Evolutionary conservation across 2,329 filamentous ascomycete genomes (phyloP).

Genomic region (Trichoderma sp.): DNA sequence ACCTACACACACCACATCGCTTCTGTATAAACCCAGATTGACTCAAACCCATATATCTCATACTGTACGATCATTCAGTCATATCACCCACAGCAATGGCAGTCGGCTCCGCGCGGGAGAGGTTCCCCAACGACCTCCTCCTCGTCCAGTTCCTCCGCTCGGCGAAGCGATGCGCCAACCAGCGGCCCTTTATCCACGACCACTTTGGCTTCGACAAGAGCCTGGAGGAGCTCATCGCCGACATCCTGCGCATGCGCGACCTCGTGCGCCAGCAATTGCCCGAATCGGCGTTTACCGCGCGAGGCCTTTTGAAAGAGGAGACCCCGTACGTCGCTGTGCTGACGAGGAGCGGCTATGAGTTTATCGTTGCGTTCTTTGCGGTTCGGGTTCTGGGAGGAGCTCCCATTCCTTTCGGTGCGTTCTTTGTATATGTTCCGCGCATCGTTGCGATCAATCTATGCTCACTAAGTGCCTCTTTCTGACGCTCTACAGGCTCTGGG

Average conservation of each 20-base stretch:
- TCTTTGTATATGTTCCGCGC: too few relatives aligned
- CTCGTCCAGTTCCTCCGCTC: constrained; percentile 30
- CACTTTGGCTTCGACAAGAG: constrained; percentile 32
- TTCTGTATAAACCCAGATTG: background rate
- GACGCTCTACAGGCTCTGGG: constrained; percentile 13
- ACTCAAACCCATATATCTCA: background rate
- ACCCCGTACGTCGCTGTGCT: constrained; percentile 29
- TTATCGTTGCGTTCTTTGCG: constrained; percentile 34
- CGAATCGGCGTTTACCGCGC: constrained; percentile 9
- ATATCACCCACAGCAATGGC: constrained; percentile 7
- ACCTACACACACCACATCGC: background rate
- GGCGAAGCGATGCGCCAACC: constrained; percentile 22
- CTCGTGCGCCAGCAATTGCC: constrained; percentile 24
- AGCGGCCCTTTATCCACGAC: constrained; percentile 29
- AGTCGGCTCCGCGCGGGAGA: constrained; percentile 9
- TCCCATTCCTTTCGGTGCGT: constrained; percentile 31
- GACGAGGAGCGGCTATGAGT: constrained; percentile 33
- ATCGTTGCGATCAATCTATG: background rate
- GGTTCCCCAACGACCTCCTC: constrained; percentile 30
- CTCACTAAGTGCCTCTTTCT: background rate
- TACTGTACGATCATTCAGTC: background rate
- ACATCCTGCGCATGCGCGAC: constrained; percentile 31
- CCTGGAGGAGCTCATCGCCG: constrained; percentile 31
- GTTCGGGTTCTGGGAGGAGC: constrained; percentile 32
- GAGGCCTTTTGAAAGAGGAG: constrained; percentile 22